Conservation (phyloP, 306 rosid genomes). For the Vigna mungo region DNA sequence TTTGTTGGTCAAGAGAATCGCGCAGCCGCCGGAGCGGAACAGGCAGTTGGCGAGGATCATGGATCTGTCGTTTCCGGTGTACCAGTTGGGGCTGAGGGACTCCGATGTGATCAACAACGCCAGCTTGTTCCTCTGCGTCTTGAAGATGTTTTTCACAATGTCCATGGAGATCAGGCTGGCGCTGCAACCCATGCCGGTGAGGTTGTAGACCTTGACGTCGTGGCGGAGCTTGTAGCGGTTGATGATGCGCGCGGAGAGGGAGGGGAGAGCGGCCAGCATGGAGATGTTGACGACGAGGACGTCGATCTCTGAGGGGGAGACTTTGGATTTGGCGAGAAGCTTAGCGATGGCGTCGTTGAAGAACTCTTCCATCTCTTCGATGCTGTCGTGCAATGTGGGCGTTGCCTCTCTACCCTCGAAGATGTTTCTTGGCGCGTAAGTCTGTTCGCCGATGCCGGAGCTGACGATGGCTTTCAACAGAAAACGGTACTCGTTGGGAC, state of each 20-base stretch:
- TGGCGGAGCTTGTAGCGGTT: conserved; percentile 72
- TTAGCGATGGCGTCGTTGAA: conserved; percentile 64
- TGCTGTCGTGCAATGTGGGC: conserved; percentile 62
- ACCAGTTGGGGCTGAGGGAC: conserved; percentile 93
- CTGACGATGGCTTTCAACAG: conserved; percentile 88
- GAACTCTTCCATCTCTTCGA: conserved; percentile 82
- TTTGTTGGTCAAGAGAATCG: conserved; percentile 66
- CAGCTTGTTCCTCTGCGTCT: conserved; percentile 49
- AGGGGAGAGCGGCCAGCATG: conserved; percentile 71
- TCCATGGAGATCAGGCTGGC: conserved; percentile 84
- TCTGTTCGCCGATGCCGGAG: conserved; percentile 92
- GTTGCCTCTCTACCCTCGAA: conserved; percentile 64
- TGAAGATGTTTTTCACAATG: conserved; percentile 62
- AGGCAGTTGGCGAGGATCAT: conserved; percentile 82
- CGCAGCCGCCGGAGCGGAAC: conserved; percentile 85
- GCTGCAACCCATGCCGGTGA: conserved; percentile 94
- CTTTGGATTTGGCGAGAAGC: conserved; percentile 54
- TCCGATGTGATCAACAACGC: conserved; percentile 85
- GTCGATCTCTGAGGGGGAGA: conserved; percentile 71
- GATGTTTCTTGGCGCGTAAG: conserved; percentile 79
- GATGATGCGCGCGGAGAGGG: conserved; percentile 67
- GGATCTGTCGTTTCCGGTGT: conserved; percentile 73
- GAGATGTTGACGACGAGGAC: conserved; percentile 83
- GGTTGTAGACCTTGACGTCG: conserved; percentile 79
- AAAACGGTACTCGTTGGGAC: conserved; percentile 72